Evolutionary conservation across 1,284 basidiomycete species (phyloP).

Genomic region (Veloporphyrellus conicus): DNA sequence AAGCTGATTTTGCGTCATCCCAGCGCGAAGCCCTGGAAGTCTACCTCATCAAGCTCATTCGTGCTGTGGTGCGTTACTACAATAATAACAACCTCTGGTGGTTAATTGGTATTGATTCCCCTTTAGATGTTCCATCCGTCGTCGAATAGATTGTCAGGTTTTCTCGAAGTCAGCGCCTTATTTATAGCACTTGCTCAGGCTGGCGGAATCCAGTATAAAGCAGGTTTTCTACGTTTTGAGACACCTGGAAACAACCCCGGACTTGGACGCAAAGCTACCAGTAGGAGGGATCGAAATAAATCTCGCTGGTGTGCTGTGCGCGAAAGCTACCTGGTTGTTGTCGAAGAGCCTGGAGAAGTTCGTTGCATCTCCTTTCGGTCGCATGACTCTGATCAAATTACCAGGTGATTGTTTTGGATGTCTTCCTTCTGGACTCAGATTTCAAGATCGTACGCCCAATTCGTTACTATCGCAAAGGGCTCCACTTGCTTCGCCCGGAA

Average conservation of each 20-base stretch:
- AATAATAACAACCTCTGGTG: constrained; percentile 1
- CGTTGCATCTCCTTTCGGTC: constrained; percentile 17
- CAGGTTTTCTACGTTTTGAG: constrained; percentile 74
- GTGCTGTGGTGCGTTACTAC: constrained; percentile 63
- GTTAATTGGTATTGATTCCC: neutral
- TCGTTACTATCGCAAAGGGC: constrained; percentile 73
- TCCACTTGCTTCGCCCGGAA: constrained; percentile 55
- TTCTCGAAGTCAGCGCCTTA: constrained; percentile 90
- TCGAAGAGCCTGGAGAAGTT: constrained; percentile 86
- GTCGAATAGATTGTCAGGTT: constrained; percentile 88
- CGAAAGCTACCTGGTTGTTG: constrained; percentile 87
- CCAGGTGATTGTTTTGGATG: constrained; percentile 81
- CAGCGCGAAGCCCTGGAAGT: constrained; percentile 83
- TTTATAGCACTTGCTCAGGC: constrained; percentile 81
- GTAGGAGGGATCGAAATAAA: constrained; percentile 68
- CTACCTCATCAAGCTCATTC: constrained; percentile 86
- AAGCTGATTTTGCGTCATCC: constrained; percentile 72
- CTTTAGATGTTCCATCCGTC: constrained; percentile 93
- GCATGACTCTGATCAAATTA: constrained; percentile 13
- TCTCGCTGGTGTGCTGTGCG: constrained; percentile 92
- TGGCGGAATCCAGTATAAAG: constrained; percentile 85
- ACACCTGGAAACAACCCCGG: constrained; percentile 44
- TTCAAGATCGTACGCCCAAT: constrained; percentile 82
- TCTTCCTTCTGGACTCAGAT: constrained; percentile 88
- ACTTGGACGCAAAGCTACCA: constrained; percentile 61